A percentile compares a stretch with the other conserved stretches of the same genome.
These are phyloP conservation scores for Nakazawaea siamensis DNA, from an alignment of 805 yeast genomes.

Conservation along the genomic window DNA sequence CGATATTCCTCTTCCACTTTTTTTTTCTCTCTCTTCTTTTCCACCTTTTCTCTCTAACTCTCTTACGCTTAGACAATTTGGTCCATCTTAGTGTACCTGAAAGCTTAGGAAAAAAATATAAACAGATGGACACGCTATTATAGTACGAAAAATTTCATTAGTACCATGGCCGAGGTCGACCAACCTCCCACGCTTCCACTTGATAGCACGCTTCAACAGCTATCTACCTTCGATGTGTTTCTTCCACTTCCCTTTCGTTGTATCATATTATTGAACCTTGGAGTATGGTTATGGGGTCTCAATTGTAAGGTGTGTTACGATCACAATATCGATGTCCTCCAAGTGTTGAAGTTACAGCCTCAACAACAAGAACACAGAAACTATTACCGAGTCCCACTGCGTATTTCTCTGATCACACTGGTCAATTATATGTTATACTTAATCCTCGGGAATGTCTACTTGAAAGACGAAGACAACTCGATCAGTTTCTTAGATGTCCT, in stretches of 20 bases:
- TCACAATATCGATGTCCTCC: slow-evolving; percentile 35
- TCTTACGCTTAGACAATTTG: neutral
- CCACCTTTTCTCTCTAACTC: neutral
- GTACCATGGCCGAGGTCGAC: slow-evolving; percentile 4
- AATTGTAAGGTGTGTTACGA: slow-evolving; percentile 31
- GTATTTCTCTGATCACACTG: slow-evolving; percentile 18
- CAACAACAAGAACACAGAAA: slow-evolving; percentile 15
- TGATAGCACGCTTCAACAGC: slow-evolving; percentile 8
- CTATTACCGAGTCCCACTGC: slow-evolving; percentile 13
- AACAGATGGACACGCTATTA: neutral
- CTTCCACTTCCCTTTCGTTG: slow-evolving; percentile 47
- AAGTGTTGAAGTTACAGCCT: slow-evolving; percentile 29
- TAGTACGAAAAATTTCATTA: neutral
- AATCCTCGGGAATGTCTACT: slow-evolving; percentile 13
- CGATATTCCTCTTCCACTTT: neutral
- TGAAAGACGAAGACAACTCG: slow-evolving; percentile 14
- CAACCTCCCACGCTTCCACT: slow-evolving; percentile 7
- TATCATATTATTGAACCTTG: slow-evolving; percentile 38
- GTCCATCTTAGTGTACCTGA: neutral
- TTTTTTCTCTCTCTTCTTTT: neutral
- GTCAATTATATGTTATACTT: slow-evolving; percentile 22
- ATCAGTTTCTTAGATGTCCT: slow-evolving; percentile 23
- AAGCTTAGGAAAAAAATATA: neutral
- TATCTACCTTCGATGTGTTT: slow-evolving; percentile 21
- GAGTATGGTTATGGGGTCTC: slow-evolving; percentile 45